These are phyloP conservation scores for Aspergillus thermomutatus DNA, from an alignment of 2,329 filamentous ascomycete species.

Conservation along the genomic window DNA sequence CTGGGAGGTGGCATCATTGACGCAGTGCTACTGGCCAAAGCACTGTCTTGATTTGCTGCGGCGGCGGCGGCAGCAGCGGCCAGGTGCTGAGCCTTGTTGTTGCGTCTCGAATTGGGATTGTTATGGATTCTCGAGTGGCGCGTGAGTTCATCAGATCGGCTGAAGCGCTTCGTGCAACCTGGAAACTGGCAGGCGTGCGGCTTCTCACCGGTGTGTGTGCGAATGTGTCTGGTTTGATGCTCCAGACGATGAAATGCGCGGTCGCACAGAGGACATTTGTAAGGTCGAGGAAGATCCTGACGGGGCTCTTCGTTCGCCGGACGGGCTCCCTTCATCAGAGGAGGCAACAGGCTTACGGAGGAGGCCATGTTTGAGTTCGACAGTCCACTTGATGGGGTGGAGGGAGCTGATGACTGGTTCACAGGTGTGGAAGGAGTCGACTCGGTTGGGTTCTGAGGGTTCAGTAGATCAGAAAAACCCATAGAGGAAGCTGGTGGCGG, in stretches of 20 bases:
- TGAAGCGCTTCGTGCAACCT: constrained; percentile 96
- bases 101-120: constrained; percentile 93
- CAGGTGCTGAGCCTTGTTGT: constrained; percentile 73
- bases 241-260: constrained; percentile 98
- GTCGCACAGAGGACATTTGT: constrained; percentile 97
- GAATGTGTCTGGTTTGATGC: constrained; percentile 88
- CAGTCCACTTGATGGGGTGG: constrained; percentile 22
- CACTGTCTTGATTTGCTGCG: constrained; percentile 51
- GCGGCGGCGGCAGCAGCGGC: constrained; percentile 57
- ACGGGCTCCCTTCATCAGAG: constrained; percentile 45
- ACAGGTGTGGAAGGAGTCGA: constrained; percentile 19
- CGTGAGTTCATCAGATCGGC: constrained; percentile 91
- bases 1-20: constrained; percentile 77
- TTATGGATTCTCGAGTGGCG: constrained; percentile 97
- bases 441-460: constrained; percentile 49
- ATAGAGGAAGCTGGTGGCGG: constrained; percentile 70
- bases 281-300: constrained; percentile 87
- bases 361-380: constrained; percentile 40
- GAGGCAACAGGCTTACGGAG: constrained; percentile 43
- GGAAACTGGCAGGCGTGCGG: constrained; percentile 94
- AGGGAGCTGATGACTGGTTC: constrained; percentile 27
- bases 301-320: constrained; percentile 58
- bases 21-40: constrained; percentile 41
- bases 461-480: constrained; percentile 73
- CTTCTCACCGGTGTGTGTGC: constrained; percentile 97